Base-by-base conservation (phyloP, 768 basidiomycete species). In the Xerocomus brunneocitrinus region DNA sequence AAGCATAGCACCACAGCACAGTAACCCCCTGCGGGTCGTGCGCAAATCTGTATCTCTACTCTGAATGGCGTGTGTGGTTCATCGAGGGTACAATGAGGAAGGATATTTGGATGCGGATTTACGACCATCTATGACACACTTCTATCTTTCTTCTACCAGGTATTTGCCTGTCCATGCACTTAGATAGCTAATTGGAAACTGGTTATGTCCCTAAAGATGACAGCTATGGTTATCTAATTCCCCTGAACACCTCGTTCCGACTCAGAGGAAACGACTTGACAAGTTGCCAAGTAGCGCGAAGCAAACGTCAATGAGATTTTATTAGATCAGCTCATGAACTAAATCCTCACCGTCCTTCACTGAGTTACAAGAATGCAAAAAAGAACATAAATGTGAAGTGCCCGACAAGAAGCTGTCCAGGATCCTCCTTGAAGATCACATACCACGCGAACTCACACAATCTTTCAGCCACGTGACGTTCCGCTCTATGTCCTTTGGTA, bases 381-480 rank as follows among this genome's bases (percentile, higher is more conserved):
- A 19, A 19, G 19, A 19, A 19, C 19, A 19, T 19, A 19, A 19
- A 19, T 19, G 19, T 19, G 19, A 19, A 19, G 19, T 19, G 19
- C 19, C 19, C 19, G 19, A 19, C 1, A 19, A 27, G 27, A 27
- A 27, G 27, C 27, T 27, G 27, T 3, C 27, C 6, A 27, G 28
- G 28, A 28, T 28, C 5, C 19, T 8, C 19, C 40, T 22, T 19
- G 1, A 19, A 19, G 19, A 43, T 34, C 22, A 24, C 30, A 47
- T 13, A 12, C 44, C 25, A 16, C 28, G 10, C 30, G 8, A 25
- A 38, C 27, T 32, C 25, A 53, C 5, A 22, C 27, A 46, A 53
- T 64, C 56, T 31, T 53, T 50, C 43, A 58, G 35, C 36, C 51
- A 58, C 10, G 56, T 22, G 10, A 24, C 38, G 27, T 27, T 46